These are phyloP conservation scores for Bidens hawaiensis DNA, from an alignment of 140 eudicot genomes.

Conservation along the genomic window DNA sequence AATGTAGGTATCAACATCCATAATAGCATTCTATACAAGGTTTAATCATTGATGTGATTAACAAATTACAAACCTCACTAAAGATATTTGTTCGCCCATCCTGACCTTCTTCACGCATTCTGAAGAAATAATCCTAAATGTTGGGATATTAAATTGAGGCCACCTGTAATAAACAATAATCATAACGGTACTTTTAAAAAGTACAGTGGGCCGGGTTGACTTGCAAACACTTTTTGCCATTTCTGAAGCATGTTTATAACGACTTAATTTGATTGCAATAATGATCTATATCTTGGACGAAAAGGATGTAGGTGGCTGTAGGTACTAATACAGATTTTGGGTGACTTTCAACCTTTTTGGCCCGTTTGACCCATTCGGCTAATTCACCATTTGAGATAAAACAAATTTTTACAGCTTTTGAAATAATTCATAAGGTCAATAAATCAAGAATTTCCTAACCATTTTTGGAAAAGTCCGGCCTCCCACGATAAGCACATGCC, in stretches of 20 bases:
- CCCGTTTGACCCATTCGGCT: not conserved
- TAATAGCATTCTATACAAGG: not conserved
- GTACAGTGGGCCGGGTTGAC: not conserved
- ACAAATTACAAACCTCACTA: conserved; percentile 94
- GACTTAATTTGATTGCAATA: no score
- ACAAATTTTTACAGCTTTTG: not conserved
- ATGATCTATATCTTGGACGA: no score
- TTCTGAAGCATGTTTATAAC: no score
- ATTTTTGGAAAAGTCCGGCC: conserved; percentile 56
- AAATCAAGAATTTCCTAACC: conserved; percentile 40
- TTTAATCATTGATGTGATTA: not conserved
- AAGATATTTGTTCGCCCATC: conserved; percentile 70
- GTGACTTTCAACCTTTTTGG: not conserved
- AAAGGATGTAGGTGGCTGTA: no score
- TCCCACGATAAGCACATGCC: conserved; percentile 91
- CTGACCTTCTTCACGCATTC: conserved; percentile 61
- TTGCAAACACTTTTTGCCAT: not conserved
- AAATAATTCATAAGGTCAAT: not conserved
- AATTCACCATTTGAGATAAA: not conserved
- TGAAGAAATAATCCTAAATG: conserved; percentile 57
- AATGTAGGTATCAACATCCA: conserved; percentile 34
- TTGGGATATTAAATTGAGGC: conserved; percentile 76
- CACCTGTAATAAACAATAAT: conserved; percentile 47
- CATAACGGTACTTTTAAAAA: not conserved
- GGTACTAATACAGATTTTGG: no score